A percentile compares a stretch with the other conserved stretches of the same genome.
Conservation (phyloP, 1,284 basidiomycete genomes). For the Kalmanozyma brasiliensis region DNA sequence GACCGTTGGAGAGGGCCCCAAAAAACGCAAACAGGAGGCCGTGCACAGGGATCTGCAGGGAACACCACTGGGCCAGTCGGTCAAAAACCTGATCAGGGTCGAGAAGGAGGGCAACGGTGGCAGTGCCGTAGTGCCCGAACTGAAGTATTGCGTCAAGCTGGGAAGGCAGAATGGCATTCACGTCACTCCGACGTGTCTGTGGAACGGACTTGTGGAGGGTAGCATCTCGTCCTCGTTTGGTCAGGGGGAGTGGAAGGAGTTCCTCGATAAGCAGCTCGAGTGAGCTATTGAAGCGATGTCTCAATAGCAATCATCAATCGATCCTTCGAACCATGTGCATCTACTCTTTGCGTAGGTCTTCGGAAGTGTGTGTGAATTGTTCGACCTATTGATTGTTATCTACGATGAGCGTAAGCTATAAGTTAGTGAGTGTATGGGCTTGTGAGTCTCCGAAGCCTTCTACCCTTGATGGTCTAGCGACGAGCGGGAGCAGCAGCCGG, state of each 20-base stretch:
- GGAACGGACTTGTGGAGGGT: conserved; percentile 77
- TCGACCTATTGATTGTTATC: too few relatives aligned
- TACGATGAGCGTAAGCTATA: too few relatives aligned
- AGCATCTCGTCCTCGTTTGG: conserved; percentile 86
- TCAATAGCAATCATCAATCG: too few relatives aligned
- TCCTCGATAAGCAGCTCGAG: conserved; percentile 76
- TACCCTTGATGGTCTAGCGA: conserved; percentile 8
- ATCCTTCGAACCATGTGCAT: conserved; percentile 2
- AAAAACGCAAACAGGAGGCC: conserved; percentile 62
- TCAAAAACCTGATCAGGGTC: conserved; percentile 76
- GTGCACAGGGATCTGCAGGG: conserved; percentile 70
- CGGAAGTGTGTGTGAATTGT: too few relatives aligned
- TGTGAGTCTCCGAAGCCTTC: too few relatives aligned
- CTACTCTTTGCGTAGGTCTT: too few relatives aligned
- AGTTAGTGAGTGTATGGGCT: too few relatives aligned
- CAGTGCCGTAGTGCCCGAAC: conserved; percentile 79
- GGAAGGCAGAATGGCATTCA: conserved; percentile 91
- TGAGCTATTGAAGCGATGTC: too few relatives aligned
- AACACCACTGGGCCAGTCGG: conserved; percentile 66
- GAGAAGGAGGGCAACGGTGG: conserved; percentile 80
- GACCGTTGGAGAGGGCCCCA: conserved; percentile 69
- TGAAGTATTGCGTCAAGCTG: conserved; percentile 86
- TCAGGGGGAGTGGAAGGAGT: conserved; percentile 84
- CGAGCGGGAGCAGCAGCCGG: conserved; percentile 32
- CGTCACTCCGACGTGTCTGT: conserved; percentile 82